Evolutionary conservation across 2,329 filamentous ascomycete species (phyloP).

Genomic region (Talaromyces sp.): DNA sequence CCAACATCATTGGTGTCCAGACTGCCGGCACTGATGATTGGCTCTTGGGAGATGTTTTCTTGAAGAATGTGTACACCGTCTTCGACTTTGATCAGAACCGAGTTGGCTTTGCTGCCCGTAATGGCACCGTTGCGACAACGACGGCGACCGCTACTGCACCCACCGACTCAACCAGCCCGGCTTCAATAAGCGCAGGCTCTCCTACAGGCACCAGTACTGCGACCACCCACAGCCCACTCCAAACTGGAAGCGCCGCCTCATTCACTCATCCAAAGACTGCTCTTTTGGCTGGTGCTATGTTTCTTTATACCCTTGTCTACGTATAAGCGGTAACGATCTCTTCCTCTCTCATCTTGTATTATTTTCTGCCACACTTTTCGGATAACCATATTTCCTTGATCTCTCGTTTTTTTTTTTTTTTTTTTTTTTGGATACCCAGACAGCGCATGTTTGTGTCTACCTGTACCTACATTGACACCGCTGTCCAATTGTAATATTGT

Average conservation of each 20-base stretch:
- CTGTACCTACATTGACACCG: background rate
- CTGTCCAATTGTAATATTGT: background rate
- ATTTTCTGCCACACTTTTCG: background rate
- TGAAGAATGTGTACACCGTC: slow-evolving; percentile 84
- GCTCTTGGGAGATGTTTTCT: slow-evolving; percentile 78
- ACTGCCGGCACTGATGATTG: slow-evolving; percentile 59
- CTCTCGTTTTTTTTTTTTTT: background rate
- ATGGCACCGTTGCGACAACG: slow-evolving; percentile 1
- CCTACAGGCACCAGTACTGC: background rate
- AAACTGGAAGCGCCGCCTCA: background rate
- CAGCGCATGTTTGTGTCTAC: background rate
- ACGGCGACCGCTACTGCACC: background rate
- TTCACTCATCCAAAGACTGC: background rate
- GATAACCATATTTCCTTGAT: background rate
- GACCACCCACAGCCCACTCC: background rate
- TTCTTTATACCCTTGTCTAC: background rate
- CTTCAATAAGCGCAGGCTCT: background rate
- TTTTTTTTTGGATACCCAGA: background rate
- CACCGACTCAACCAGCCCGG: background rate
- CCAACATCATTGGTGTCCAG: slow-evolving; percentile 68
- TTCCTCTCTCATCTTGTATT: background rate
- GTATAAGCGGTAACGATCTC: background rate
- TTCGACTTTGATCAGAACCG: slow-evolving; percentile 64
- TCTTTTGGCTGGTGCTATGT: background rate
- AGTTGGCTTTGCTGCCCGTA: slow-evolving; percentile 30